Conservation (phyloP, 768 basidiomycete genomes). For the Artomyces pyxidatus region DNA sequence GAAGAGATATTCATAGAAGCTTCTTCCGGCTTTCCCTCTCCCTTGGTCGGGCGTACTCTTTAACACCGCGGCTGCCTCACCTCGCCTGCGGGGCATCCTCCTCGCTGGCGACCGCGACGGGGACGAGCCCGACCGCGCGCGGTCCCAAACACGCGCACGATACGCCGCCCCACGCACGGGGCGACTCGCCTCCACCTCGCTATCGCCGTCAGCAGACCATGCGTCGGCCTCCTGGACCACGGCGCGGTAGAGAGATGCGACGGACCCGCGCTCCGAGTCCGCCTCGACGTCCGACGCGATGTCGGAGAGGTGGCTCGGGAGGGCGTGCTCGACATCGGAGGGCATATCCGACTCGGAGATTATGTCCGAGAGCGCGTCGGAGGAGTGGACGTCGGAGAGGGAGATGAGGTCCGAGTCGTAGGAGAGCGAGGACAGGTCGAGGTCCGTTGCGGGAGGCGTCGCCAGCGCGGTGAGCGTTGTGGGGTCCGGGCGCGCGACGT, state of each 20-base stretch:
- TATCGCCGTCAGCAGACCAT: not conserved
- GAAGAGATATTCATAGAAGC: constrained; percentile 15
- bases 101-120: constrained; percentile 49
- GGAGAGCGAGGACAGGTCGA: constrained; percentile 46
- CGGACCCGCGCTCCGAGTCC: constrained; percentile 17
- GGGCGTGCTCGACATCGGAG: constrained; percentile 18
- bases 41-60: not conserved
- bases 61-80: not conserved
- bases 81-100: constrained; percentile 22
- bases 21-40: not conserved
- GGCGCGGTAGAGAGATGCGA: constrained; percentile 5
- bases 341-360: constrained; percentile 18
- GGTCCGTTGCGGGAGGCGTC: constrained; percentile 69
- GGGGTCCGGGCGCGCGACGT: constrained; percentile 53
- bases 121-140: constrained; percentile 37
- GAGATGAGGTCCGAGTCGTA: constrained; percentile 40
- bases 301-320: constrained; percentile 13
- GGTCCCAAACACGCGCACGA: constrained; percentile 24
- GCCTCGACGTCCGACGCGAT: constrained; percentile 26
- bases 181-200: constrained; percentile 17
- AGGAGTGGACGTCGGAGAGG: constrained; percentile 21
- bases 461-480: constrained; percentile 36
- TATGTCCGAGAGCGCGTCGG: constrained; percentile 16
- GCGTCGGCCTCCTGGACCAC: constrained; percentile 24
- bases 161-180: constrained; percentile 20